Conservation (phyloP, 164 flowering plant genomes). For the Magnolia changhungtana region DNA sequence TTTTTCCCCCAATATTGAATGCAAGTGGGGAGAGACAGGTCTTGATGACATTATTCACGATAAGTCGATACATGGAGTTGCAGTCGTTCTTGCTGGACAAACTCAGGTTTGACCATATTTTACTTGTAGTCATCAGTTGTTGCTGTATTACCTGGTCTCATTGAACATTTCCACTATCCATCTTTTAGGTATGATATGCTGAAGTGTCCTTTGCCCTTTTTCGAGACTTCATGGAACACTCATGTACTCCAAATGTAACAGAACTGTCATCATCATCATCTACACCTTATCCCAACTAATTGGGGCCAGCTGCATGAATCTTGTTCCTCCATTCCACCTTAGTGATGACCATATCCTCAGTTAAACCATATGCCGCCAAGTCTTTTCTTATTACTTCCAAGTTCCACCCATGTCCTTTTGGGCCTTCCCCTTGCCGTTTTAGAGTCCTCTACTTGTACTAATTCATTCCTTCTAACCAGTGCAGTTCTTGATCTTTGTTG, state of each 20-base stretch:
- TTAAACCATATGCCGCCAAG: too few relatives aligned
- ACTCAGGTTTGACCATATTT: conserved; percentile 41
- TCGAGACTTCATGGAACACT: neutral
- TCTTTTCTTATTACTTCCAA: too few relatives aligned
- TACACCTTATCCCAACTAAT: too few relatives aligned
- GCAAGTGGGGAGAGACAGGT: conserved; percentile 87
- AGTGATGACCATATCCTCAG: too few relatives aligned
- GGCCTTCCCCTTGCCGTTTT: too few relatives aligned
- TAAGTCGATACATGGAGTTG: conserved; percentile 59
- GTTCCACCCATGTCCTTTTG: too few relatives aligned
- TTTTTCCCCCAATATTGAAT: conserved; percentile 58
- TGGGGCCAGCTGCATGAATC: too few relatives aligned
- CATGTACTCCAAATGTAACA: neutral
- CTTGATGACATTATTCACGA: conserved; percentile 68
- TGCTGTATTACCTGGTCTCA: neutral
- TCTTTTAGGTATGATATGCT: neutral
- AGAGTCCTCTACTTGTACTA: too few relatives aligned
- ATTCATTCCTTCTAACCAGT: too few relatives aligned
- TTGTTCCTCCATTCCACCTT: too few relatives aligned
- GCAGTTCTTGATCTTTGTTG: too few relatives aligned
- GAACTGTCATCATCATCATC: neutral
- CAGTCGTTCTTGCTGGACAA: conserved; percentile 87
- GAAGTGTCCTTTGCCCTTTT: neutral
- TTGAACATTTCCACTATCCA: neutral
- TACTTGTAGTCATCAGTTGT: neutral